phyloP scores from a whole-genome alignment of 805 yeast species.

The Nakazawaea siamensis region DNA sequence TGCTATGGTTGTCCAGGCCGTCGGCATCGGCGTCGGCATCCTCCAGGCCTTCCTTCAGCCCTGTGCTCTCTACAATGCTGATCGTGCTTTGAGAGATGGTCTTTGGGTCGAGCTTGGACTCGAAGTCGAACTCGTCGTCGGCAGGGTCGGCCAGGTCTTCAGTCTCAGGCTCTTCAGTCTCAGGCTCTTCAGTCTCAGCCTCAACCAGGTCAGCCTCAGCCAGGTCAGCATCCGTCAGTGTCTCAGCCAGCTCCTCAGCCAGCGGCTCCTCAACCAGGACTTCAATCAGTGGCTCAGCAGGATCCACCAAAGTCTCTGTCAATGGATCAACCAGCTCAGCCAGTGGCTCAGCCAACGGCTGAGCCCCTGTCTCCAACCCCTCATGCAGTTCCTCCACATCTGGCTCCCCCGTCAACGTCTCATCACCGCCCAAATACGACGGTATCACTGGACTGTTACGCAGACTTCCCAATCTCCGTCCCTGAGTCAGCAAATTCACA shows the following conservation, averaged over 20 bases:
- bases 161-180: neutral
- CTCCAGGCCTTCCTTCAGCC: too few relatives aligned
- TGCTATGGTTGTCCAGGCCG: neutral
- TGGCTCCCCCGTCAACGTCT: neutral
- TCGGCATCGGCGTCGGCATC: too few relatives aligned
- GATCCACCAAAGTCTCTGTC: too few relatives aligned
- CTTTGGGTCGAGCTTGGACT: too few relatives aligned
- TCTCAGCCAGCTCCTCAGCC: too few relatives aligned
- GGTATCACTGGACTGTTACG: slow-evolving; percentile 3
- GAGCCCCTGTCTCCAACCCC: neutral
- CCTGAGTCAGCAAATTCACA: slow-evolving; percentile 1
- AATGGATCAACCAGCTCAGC: neutral
- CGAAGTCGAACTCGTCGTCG: too few relatives aligned
- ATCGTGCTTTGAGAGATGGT: too few relatives aligned
- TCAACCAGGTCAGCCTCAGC: neutral
- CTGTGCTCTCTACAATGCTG: too few relatives aligned
- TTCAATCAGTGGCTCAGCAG: too few relatives aligned
- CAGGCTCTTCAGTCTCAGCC: neutral
- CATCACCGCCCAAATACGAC: slow-evolving; percentile 6
- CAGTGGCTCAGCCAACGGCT: neutral
- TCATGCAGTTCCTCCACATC: neutral
- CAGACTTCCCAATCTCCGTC: slow-evolving; percentile 2
- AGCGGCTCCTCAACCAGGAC: too few relatives aligned
- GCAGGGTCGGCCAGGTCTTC: neutral
- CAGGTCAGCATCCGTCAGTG: neutral